These are phyloP conservation scores for Lecanicillium sp. DNA, from an alignment of 2,329 filamentous ascomycete genomes.

Conservation along the genomic window DNA sequence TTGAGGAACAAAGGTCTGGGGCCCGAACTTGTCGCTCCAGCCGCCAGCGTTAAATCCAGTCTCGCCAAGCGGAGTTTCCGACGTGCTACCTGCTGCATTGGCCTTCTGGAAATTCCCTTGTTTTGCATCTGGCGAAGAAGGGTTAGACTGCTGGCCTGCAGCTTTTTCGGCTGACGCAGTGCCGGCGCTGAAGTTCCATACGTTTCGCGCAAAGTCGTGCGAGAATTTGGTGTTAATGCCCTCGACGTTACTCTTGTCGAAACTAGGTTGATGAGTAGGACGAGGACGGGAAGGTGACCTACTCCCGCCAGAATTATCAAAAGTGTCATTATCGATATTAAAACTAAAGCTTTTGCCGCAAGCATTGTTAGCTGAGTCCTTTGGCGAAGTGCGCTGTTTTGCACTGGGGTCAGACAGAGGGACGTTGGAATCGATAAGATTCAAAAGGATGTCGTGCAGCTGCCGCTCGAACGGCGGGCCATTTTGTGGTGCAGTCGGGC, in stretches of 20 bases:
- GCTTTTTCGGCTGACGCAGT: slow-evolving; percentile 25
- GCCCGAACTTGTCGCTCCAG: slow-evolving; percentile 49
- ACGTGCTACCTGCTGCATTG: neutral
- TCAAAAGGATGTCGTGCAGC: slow-evolving; percentile 32
- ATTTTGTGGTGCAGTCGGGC: slow-evolving; percentile 18
- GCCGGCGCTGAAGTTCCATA: slow-evolving; percentile 50
- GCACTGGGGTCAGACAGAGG: slow-evolving; percentile 1
- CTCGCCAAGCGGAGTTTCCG: slow-evolving; percentile 14
- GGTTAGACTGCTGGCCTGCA: slow-evolving; percentile 22
- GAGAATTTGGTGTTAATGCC: slow-evolving; percentile 58
- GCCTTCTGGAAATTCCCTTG: neutral
- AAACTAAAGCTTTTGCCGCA: slow-evolving; percentile 45
- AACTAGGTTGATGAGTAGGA: slow-evolving; percentile 32
- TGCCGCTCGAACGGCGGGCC: slow-evolving; percentile 34
- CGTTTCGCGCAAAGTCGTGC: slow-evolving; percentile 38
- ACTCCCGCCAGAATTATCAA: slow-evolving; percentile 18
- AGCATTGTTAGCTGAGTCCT: slow-evolving; percentile 28
- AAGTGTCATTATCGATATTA: slow-evolving; percentile 37
- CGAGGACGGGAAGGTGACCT: slow-evolving; percentile 18
- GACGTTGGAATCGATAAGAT: slow-evolving; percentile 11
- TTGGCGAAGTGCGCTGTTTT: neutral
- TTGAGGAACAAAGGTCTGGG: slow-evolving; percentile 48
- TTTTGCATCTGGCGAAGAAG: neutral
- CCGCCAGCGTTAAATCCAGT: slow-evolving; percentile 44
- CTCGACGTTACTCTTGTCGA: slow-evolving; percentile 48